phyloP scores from a whole-genome alignment of 495 filamentous ascomycete genomes.

The Elasticomyces elasticus region DNA sequence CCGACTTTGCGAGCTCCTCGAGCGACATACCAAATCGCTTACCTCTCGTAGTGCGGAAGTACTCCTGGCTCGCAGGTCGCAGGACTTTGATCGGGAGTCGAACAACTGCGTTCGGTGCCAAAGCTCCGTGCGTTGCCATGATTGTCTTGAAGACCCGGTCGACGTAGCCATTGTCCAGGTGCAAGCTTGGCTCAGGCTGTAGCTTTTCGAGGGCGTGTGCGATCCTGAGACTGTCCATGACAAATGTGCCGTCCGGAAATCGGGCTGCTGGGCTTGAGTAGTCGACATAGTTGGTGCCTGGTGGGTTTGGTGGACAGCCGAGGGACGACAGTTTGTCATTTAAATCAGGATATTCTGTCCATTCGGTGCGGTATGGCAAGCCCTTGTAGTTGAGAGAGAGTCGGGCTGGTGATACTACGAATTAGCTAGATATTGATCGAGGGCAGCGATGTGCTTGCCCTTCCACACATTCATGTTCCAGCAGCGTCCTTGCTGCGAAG shows the following conservation, averaged over 20 bases:
- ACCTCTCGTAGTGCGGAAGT: conserved; percentile 39
- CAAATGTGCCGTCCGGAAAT: conserved; percentile 41
- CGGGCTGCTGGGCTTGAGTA: conserved; percentile 49
- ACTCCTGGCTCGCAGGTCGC: conserved; percentile 31
- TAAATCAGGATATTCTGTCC: conserved; percentile 56
- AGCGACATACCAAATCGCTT: conserved; percentile 37
- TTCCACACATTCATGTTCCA: conserved; percentile 58
- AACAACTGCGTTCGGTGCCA: conserved; percentile 30
- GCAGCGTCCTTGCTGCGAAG: conserved; percentile 30
- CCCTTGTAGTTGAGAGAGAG: conserved; percentile 52
- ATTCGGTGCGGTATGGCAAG: conserved; percentile 54
- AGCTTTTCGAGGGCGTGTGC: conserved; percentile 40
- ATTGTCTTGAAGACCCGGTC: conserved; percentile 31
- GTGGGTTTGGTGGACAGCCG: conserved; percentile 34
- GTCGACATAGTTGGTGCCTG: conserved; percentile 17
- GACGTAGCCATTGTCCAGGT: conserved; percentile 39
- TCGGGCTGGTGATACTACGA: conserved; percentile 35
- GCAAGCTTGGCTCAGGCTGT: conserved; percentile 44
- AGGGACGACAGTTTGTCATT: conserved; percentile 37
- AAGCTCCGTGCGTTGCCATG: conserved; percentile 15
- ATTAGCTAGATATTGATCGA: not conserved
- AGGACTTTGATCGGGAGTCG: conserved; percentile 34
- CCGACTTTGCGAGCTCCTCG: conserved; percentile 32
- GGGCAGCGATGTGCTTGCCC: conserved; percentile 33
- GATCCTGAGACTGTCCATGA: conserved; percentile 51